Conservation (phyloP, 176 grass and related monocot genomes). For the Musa beccarii region DNA sequence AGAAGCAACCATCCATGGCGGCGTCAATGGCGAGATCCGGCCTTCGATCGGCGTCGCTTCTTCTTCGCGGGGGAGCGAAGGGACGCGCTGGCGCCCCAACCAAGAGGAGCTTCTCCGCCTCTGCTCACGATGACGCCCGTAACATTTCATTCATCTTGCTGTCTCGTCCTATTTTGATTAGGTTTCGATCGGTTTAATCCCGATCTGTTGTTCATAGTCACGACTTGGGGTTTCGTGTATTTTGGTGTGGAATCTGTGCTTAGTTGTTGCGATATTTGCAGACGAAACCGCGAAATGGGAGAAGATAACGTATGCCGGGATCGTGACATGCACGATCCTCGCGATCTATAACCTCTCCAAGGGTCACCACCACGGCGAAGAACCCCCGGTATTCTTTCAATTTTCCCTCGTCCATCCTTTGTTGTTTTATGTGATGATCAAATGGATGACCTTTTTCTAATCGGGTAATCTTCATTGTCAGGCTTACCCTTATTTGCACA, state of each 20-base stretch:
- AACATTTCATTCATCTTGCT: background rate
- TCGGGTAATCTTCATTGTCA: background rate
- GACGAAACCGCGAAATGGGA: constrained; percentile 55
- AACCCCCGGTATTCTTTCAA: constrained; percentile 27
- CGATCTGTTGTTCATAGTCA: background rate
- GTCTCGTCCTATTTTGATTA: background rate
- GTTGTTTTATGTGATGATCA: background rate
- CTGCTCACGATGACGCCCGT: constrained; percentile 52
- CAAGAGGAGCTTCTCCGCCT: constrained; percentile 31
- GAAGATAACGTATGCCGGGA: constrained; percentile 41
- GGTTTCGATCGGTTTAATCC: background rate
- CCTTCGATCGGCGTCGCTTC: constrained; percentile 16
- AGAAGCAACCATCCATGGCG: constrained; percentile 6
- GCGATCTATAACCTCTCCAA: constrained; percentile 40
- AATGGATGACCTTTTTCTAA: background rate
- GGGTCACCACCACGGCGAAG: constrained; percentile 34
- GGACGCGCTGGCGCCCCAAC: background rate
- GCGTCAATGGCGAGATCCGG: constrained; percentile 24
- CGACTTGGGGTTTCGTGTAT: background rate
- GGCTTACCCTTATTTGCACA: constrained; percentile 10
- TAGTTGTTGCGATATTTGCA: background rate
- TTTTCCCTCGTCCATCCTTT: background rate
- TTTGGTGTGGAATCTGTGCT: background rate
- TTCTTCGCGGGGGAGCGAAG: constrained; percentile 4
- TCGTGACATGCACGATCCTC: constrained; percentile 45